Conservation (phyloP, 73 alveolate genomes). For the Halteria grandinella region DNA sequence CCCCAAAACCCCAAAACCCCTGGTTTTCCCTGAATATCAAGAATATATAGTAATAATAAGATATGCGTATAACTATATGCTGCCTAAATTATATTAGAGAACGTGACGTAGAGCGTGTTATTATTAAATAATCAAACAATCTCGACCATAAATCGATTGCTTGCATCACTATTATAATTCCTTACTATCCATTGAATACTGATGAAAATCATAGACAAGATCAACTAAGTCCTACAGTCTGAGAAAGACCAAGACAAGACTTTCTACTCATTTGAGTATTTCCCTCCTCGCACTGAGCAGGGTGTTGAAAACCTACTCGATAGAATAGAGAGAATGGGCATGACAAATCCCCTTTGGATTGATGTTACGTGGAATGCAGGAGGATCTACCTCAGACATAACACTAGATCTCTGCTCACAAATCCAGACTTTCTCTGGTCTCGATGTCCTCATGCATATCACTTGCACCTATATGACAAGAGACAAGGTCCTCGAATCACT, state of each 20-base stretch:
- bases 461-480: slow-evolving; percentile 80
- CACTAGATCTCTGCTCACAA: slow-evolving; percentile 74
- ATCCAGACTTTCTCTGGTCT: slow-evolving; percentile 74
- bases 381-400: slow-evolving; percentile 74
- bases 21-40: too few species aligned
- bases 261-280: slow-evolving; percentile 82
- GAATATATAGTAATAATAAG: too few species aligned
- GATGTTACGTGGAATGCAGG: slow-evolving; percentile 94
- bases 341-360: slow-evolving; percentile 77
- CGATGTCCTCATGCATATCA: slow-evolving; percentile 89
- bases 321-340: slow-evolving; percentile 66
- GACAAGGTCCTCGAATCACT: slow-evolving; percentile 68
- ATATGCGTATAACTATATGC: too few species aligned
- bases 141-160: too few species aligned
- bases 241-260: slow-evolving; percentile 21
- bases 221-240: background rate
- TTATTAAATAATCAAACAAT: too few species aligned
- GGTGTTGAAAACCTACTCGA: slow-evolving; percentile 75
- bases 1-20: too few species aligned
- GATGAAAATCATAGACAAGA: slow-evolving; percentile 40
- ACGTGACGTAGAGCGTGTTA: too few species aligned
- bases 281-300: slow-evolving; percentile 87
- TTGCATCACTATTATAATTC: too few species aligned
- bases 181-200: too few species aligned
- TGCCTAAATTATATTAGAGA: too few species aligned